These are phyloP conservation scores for Brassica nigra DNA, from an alignment of 345 rosid species.

Conservation along the genomic window DNA sequence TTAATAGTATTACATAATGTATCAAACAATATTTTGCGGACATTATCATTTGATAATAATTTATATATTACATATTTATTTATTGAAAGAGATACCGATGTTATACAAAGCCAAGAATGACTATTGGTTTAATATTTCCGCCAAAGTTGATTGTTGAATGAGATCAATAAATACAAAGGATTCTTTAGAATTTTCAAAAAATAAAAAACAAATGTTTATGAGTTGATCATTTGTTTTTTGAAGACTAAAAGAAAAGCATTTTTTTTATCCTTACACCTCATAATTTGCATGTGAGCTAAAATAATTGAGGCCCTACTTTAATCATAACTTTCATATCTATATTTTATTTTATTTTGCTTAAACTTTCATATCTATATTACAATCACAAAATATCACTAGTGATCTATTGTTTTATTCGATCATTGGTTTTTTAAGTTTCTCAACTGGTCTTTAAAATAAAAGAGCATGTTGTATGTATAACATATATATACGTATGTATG, in stretches of 20 bases:
- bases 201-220: constrained; percentile 9
- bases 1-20: neutral
- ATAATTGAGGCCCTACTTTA: constrained; percentile 44
- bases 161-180: constrained; percentile 14
- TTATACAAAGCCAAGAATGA: neutral
- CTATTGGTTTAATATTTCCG: neutral
- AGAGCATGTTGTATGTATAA: constrained; percentile 15
- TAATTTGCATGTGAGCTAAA: constrained; percentile 44
- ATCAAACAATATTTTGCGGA: neutral
- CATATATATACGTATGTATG: neutral
- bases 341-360: no score
- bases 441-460: constrained; percentile 19
- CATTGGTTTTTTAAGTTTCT: neutral
- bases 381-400: constrained; percentile 1
- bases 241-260: constrained; percentile 16
- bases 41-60: neutral
- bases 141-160: constrained; percentile 30
- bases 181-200: constrained; percentile 29
- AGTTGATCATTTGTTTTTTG: constrained; percentile 32
- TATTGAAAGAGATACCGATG: constrained; percentile 6
- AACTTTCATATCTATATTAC: constrained; percentile 13
- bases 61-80: neutral
- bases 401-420: neutral
- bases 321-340: constrained; percentile 32
- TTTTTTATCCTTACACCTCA: constrained; percentile 40